Evolutionary conservation across 202 grass and related monocot species (phyloP).

Genomic region (Tripidium arundinaceum): DNA sequence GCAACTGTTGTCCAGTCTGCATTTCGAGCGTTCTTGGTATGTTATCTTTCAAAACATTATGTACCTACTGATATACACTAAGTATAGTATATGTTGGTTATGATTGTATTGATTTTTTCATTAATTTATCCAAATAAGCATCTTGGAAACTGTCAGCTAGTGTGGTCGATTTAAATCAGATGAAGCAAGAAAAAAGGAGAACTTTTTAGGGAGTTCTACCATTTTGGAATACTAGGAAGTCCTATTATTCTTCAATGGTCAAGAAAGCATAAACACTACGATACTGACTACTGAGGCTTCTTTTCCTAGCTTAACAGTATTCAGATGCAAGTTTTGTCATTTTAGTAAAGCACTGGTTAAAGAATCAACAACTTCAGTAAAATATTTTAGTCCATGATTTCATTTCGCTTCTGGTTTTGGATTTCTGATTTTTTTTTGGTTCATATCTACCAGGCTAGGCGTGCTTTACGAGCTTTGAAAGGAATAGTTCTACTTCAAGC

Average conservation of each 20-base stretch:
- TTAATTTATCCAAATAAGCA: constrained; percentile 1
- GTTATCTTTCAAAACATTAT: constrained; percentile 1
- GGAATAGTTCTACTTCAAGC: constrained; percentile 92
- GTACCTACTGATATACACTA: not conserved
- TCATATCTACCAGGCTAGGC: constrained; percentile 64
- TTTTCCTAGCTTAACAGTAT: constrained; percentile 18
- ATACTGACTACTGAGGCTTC: constrained; percentile 16
- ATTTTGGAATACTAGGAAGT: not conserved
- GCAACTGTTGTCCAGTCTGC: constrained; percentile 83
- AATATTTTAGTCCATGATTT: constrained; percentile 26
- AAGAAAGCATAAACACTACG: not conserved
- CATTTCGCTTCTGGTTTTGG: constrained; percentile 1
- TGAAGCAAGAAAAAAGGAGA: constrained; percentile 10
- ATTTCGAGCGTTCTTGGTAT: constrained; percentile 97
- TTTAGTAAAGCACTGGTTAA: not conserved
- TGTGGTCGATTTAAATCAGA: not conserved
- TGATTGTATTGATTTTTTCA: not conserved
- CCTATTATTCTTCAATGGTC: constrained; percentile 24
- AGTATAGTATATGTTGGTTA: constrained; percentile 1
- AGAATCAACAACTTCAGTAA: not conserved
- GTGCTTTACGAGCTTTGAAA: constrained; percentile 91
- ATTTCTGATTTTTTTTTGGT: constrained; percentile 11
- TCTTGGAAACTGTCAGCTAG: not conserved
- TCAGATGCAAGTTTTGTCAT: constrained; percentile 14
- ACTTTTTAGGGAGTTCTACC: not conserved